A percentile compares a stretch with the other conserved stretches of the same genome.
phyloP scores from a whole-genome alignment of 2,329 filamentous ascomycete genomes.

The Fusarium sp. region DNA sequence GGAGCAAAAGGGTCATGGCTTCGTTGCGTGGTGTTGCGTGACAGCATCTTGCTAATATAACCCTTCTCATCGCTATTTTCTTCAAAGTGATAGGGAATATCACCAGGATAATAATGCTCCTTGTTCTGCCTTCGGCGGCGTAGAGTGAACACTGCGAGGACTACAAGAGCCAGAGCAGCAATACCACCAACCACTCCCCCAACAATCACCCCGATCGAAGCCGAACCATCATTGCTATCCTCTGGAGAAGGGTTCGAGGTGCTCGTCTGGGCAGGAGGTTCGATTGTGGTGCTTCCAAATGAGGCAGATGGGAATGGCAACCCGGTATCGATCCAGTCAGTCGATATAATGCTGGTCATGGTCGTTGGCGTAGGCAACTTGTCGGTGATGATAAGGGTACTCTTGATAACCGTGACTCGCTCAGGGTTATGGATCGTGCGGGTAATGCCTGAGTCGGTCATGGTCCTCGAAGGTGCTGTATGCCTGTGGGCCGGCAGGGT shows the following conservation, averaged over 20 bases:
- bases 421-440: constrained; percentile 49
- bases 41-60: constrained; percentile 36
- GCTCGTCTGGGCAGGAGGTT: constrained; percentile 25
- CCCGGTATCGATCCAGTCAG: constrained; percentile 6
- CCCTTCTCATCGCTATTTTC: constrained; percentile 41
- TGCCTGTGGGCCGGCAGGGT: constrained; percentile 2
- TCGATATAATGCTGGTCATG: constrained; percentile 10
- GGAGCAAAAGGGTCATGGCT: constrained; percentile 53
- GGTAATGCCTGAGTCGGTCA: constrained; percentile 51
- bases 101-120: constrained; percentile 10
- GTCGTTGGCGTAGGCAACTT: constrained; percentile 35
- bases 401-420: constrained; percentile 48
- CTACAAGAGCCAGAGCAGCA: constrained; percentile 39
- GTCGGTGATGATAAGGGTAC: constrained; percentile 47
- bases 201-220: constrained; percentile 47
- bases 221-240: constrained; percentile 6
- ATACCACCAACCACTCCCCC: constrained; percentile 48
- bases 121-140: constrained; percentile 27
- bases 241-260: background rate
- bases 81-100: constrained; percentile 33
- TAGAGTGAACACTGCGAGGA: constrained; percentile 38
- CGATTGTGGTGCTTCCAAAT: constrained; percentile 10
- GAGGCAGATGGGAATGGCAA: constrained; percentile 11
- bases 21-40: constrained; percentile 42
- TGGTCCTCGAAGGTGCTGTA: constrained; percentile 29